Evolutionary conservation across 2,329 filamentous ascomycete species (phyloP).

Genomic region (Fusarium proliferatum): DNA sequence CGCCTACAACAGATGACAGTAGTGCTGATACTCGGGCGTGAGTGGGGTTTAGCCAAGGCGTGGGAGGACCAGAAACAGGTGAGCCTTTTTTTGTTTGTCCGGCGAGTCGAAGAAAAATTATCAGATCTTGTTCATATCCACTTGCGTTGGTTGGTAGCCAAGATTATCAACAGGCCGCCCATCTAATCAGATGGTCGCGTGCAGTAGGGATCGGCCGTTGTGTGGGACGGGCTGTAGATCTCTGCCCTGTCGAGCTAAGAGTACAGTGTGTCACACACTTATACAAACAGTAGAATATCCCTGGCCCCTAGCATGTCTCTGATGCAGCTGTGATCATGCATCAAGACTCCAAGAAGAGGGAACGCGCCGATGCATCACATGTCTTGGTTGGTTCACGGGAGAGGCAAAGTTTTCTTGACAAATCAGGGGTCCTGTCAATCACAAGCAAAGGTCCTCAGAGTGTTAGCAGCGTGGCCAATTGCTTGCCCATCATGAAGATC

Average conservation of each 20-base stretch:
- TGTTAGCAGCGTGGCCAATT: not conserved
- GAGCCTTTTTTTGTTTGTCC: not conserved
- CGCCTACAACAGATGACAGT: not conserved
- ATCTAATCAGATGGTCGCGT: constrained; percentile 25
- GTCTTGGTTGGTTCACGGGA: not conserved
- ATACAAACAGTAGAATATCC: not conserved
- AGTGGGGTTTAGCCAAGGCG: not conserved
- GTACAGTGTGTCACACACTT: not conserved
- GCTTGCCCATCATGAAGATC: not conserved
- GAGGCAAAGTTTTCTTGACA: not conserved
- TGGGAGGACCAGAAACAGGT: not conserved
- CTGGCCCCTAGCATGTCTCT: not conserved
- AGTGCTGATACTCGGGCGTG: not conserved
- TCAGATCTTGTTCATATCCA: constrained; percentile 19
- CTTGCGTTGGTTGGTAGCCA: constrained; percentile 8
- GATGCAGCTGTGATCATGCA: not conserved
- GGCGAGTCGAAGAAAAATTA: not conserved
- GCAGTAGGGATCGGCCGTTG: constrained; percentile 14
- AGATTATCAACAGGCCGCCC: constrained; percentile 15
- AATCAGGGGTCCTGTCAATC: not conserved
- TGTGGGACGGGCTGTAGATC: constrained; percentile 7
- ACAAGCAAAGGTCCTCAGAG: not conserved
- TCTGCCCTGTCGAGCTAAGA: rapidly evolving
- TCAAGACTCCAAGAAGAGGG: not conserved
- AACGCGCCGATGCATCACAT: not conserved